Conservation (phyloP, 1,284 basidiomycete genomes). For the Cystobasidium sp. region DNA sequence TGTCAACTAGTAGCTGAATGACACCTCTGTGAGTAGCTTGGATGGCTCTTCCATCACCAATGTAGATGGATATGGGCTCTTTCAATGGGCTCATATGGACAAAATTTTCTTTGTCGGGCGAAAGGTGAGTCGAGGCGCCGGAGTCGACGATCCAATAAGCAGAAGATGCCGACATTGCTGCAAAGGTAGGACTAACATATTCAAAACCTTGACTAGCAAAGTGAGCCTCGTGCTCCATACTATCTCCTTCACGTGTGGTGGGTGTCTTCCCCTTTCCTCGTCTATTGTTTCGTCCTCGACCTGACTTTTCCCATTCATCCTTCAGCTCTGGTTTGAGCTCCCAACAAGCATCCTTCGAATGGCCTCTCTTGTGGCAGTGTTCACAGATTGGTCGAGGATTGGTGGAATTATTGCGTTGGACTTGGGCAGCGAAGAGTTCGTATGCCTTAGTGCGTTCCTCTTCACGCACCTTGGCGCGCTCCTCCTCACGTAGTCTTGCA, state of each 20-base stretch:
- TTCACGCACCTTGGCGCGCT: too few species aligned
- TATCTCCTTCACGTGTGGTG: too few species aligned
- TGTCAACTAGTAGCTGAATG: background rate
- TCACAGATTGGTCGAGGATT: too few species aligned
- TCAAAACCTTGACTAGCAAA: conserved; percentile 4
- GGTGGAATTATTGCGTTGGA: too few species aligned
- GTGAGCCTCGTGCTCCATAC: background rate
- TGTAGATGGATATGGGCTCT: conserved; percentile 6
- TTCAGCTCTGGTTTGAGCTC: background rate
- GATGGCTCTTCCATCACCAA: conserved; percentile 1
- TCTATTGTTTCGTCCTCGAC: background rate
- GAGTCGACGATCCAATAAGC: conserved; percentile 1
- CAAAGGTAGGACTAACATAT: background rate
- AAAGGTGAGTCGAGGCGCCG: too few species aligned
- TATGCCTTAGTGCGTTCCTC: too few species aligned
- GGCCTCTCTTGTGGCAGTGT: background rate
- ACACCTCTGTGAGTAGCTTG: background rate
- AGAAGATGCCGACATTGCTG: conserved; percentile 6
- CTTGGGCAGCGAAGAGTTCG: too few species aligned
- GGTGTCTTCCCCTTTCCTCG: conserved; percentile 1
- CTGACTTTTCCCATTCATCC: background rate
- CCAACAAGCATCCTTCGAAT: conserved; percentile 2
- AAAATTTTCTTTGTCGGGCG: too few species aligned
- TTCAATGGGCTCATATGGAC: too few species aligned
- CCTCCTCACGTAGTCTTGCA: background rate